Evolutionary conservation across 2,329 filamentous ascomycete species (phyloP).

Genomic region (Alternaria burnsii): DNA sequence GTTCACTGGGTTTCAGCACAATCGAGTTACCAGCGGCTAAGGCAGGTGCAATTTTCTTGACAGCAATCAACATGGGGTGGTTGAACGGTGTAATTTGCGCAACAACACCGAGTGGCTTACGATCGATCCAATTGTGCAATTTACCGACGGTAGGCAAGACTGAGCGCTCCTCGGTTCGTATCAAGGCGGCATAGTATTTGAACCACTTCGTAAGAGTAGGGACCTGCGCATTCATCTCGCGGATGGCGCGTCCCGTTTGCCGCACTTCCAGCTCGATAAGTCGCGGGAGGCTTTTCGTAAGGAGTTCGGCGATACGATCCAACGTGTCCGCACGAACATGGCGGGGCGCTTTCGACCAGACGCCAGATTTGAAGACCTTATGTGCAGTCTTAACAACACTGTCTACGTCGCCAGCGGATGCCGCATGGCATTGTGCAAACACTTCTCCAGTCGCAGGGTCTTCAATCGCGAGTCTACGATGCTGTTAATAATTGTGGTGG

Average conservation of each 20-base stretch:
- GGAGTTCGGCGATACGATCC: conserved; percentile 65
- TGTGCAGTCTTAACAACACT: conserved; percentile 55
- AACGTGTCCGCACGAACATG: conserved; percentile 69
- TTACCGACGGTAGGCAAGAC: conserved; percentile 71
- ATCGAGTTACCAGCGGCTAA: conserved; percentile 49
- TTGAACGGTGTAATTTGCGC: conserved; percentile 53
- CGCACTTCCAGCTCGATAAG: conserved; percentile 71
- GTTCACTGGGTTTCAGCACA: conserved; percentile 50
- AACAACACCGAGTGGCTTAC: conserved; percentile 49
- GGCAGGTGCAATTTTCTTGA: conserved; percentile 52
- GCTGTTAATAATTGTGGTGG: conserved; percentile 17
- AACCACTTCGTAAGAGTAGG: conserved; percentile 74
- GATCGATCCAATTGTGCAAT: conserved; percentile 55
- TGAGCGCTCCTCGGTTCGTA: conserved; percentile 72
- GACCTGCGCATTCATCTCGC: conserved; percentile 76
- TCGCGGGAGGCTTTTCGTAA: conserved; percentile 61
- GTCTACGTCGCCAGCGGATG: conserved; percentile 57
- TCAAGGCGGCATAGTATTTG: conserved; percentile 72
- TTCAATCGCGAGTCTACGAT: conserved; percentile 60
- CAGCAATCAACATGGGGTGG: conserved; percentile 52
- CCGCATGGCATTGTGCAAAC: conserved; percentile 62
- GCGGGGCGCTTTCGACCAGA: conserved; percentile 66
- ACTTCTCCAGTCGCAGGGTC: conserved; percentile 63
- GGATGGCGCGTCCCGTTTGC: conserved; percentile 73
- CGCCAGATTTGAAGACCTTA: conserved; percentile 58